phyloP scores from a whole-genome alignment of 2,329 filamentous ascomycete species.

The Cladosporium sp. region DNA sequence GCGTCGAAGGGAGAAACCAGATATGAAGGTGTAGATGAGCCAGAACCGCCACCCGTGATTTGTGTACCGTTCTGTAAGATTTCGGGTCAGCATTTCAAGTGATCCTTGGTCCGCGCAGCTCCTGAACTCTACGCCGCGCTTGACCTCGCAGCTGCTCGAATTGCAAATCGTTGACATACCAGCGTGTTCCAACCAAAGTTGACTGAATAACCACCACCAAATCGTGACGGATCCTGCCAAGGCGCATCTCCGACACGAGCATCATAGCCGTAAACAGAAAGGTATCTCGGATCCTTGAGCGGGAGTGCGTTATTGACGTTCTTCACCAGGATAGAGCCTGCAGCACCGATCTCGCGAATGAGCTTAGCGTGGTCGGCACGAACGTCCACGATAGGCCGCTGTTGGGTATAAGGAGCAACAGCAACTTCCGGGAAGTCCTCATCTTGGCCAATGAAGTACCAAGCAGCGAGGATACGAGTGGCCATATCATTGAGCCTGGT shows the following conservation, averaged over 20 bases:
- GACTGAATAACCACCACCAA: conserved; percentile 44
- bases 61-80: conserved; percentile 44
- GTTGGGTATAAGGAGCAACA: conserved; percentile 27
- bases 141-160: background rate
- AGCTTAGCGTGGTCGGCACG: conserved; percentile 55
- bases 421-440: conserved; percentile 27
- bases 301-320: conserved; percentile 60
- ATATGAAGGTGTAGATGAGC: conserved; percentile 43
- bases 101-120: background rate
- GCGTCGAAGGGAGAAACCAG: conserved; percentile 46
- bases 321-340: conserved; percentile 64
- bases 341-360: conserved; percentile 55
- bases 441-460: conserved; percentile 62
- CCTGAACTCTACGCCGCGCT: background rate
- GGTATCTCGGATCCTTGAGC: conserved; percentile 46
- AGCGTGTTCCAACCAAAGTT: conserved; percentile 17
- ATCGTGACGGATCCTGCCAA: conserved; percentile 43
- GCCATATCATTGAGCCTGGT: conserved; percentile 62
- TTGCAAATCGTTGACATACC: background rate
- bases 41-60: conserved; percentile 44
- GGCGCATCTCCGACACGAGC: conserved; percentile 32
- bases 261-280: conserved; percentile 45
- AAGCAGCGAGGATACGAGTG: conserved; percentile 51
- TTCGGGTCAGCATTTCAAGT: background rate
- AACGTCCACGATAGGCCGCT: conserved; percentile 58